Conservation (phyloP, 1,139 yeast species). For the Yamadazyma atmosphaerica region DNA sequence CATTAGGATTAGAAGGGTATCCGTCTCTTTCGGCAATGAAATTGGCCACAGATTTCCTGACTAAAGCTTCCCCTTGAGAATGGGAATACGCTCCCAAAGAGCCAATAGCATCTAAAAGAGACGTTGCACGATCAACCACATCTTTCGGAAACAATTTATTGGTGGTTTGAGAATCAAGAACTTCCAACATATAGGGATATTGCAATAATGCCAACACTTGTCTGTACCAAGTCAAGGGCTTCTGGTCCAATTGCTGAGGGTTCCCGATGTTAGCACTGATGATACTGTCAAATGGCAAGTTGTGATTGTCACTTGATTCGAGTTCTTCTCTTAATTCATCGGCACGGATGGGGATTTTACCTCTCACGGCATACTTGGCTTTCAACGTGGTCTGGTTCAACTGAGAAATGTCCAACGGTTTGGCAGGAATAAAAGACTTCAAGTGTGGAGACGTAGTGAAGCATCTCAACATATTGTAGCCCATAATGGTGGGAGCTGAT, state of each 20-base stretch:
- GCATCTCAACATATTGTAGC: background rate
- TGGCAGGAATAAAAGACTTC: slow-evolving; percentile 22
- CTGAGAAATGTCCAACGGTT: slow-evolving; percentile 34
- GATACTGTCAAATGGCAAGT: slow-evolving; percentile 74
- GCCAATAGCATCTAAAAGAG: slow-evolving; percentile 61
- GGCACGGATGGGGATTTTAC: slow-evolving; percentile 88
- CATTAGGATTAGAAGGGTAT: slow-evolving; percentile 56
- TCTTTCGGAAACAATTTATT: slow-evolving; percentile 57
- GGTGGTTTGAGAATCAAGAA: slow-evolving; percentile 17
- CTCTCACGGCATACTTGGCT: slow-evolving; percentile 96
- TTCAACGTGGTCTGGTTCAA: slow-evolving; percentile 73
- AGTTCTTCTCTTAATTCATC: slow-evolving; percentile 68
- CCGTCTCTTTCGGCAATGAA: slow-evolving; percentile 69
- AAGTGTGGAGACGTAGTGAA: background rate
- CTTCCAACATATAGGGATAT: slow-evolving; percentile 66
- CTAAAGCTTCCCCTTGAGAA: slow-evolving; percentile 78
- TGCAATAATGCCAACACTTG: slow-evolving; percentile 85
- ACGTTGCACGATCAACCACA: slow-evolving; percentile 68
- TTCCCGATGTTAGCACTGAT: slow-evolving; percentile 94
- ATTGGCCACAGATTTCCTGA: slow-evolving; percentile 76
- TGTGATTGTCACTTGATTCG: slow-evolving; percentile 46
- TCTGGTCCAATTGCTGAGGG: slow-evolving; percentile 94
- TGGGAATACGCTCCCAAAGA: slow-evolving; percentile 94
- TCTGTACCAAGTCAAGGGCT: slow-evolving; percentile 92
- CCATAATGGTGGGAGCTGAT: background rate